A percentile compares a stretch with the other conserved stretches of the same genome.
Evolutionary conservation across 768 basidiomycete species (phyloP).

Genomic region (Gloeopeniophorella convolvens): DNA sequence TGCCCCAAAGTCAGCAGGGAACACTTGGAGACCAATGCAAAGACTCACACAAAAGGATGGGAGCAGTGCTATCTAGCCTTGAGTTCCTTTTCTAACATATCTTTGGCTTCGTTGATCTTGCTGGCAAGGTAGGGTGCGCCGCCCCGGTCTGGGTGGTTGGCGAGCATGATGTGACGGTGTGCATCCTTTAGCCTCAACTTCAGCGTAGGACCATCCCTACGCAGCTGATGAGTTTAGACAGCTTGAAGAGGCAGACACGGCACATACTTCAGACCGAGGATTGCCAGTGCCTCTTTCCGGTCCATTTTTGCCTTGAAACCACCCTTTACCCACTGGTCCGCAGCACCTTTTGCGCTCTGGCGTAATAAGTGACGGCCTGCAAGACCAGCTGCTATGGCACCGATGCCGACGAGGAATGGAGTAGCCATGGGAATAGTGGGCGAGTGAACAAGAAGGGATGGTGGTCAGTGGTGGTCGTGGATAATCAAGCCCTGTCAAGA

Average conservation of each 20-base stretch:
- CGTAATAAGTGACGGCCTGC: constrained; percentile 67
- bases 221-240: not conserved
- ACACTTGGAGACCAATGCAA: not conserved
- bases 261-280: constrained; percentile 88
- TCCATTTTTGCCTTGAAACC: constrained; percentile 98
- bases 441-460: not conserved
- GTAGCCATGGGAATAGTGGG: constrained; percentile 54
- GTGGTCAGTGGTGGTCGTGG: constrained; percentile 1
- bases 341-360: constrained; percentile 55
- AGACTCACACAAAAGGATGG: not conserved
- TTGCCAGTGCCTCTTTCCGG: constrained; percentile 82
- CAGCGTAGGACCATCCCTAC: constrained; percentile 76
- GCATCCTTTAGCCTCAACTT: constrained; percentile 85
- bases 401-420: constrained; percentile 67
- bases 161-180: constrained; percentile 94
- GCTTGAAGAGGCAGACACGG: constrained; percentile 3
- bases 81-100: constrained; percentile 77
- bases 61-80: constrained; percentile 32
- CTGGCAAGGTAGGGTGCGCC: constrained; percentile 98
- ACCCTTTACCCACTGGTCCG: constrained; percentile 85
- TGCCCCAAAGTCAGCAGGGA: not conserved
- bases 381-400: constrained; percentile 69
- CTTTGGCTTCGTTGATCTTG: constrained; percentile 99
- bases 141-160: constrained; percentile 97
- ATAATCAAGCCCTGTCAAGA: no score